A percentile compares a stretch with the other conserved stretches of the same genome.
Conservation (phyloP, 768 basidiomycete genomes). For the Rhodotorula sphaerocarpa region DNA sequence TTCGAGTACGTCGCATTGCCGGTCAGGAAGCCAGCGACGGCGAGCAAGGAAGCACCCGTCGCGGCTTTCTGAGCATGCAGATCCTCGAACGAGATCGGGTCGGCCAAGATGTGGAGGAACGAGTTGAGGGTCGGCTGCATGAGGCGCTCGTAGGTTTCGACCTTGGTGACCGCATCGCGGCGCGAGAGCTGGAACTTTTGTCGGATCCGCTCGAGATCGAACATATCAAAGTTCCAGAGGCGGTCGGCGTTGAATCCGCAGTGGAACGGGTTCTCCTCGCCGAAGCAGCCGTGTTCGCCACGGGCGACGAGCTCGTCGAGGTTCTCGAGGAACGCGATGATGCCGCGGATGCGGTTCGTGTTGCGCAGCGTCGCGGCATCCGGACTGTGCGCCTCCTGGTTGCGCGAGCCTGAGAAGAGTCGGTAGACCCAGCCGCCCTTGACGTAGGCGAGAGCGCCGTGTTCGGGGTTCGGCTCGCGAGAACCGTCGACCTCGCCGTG, state of each 20-base stretch:
- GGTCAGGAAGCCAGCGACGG: conserved; percentile 37
- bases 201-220: conserved; percentile 23
- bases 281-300: conserved; percentile 28
- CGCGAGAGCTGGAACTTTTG: conserved; percentile 22
- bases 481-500: conserved; percentile 16
- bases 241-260: conserved; percentile 33
- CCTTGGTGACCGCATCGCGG: conserved; percentile 22
- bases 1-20: conserved; percentile 23
- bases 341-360: conserved; percentile 40
- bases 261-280: conserved; percentile 9
- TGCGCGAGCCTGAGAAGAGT: conserved; percentile 38
- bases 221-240: conserved; percentile 35
- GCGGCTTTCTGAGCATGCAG: conserved; percentile 22
- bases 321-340: conserved; percentile 38
- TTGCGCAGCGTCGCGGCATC: conserved; percentile 36
- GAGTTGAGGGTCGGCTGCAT: conserved; percentile 3
- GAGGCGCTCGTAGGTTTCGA: conserved; percentile 26
- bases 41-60: conserved; percentile 32
- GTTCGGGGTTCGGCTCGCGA: conserved; percentile 14
- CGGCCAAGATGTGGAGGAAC: not conserved
- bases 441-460: conserved; percentile 30
- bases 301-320: conserved; percentile 37
- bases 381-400: conserved; percentile 34
- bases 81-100: not conserved
- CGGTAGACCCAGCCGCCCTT: conserved; percentile 40